Percentiles rank a stretch among this genome's conserved stretches.
Conservation (phyloP, 2,329 filamentous ascomycete species). For the Sphaerulina vaccinii region DNA sequence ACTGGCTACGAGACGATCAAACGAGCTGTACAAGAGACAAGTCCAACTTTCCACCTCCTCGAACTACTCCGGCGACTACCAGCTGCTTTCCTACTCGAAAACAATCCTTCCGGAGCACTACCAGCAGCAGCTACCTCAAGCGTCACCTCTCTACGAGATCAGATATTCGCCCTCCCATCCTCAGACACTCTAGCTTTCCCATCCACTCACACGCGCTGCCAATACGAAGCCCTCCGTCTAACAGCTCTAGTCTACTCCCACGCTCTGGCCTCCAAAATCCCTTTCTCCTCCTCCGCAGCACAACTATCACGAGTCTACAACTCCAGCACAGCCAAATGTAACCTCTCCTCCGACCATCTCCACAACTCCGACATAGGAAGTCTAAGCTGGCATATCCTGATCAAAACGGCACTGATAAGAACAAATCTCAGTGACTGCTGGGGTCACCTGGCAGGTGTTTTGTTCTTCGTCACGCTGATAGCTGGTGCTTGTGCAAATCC, state of each 20-base stretch:
- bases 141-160: constrained; percentile 12
- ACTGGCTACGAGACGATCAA: constrained; percentile 22
- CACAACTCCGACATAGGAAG: constrained; percentile 6
- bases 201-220: constrained; percentile 20
- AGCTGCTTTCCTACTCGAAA: constrained; percentile 16
- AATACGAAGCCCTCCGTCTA: constrained; percentile 34
- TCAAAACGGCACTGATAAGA: constrained; percentile 28
- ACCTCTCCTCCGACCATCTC: constrained; percentile 4
- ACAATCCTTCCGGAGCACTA: background rate
- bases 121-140: background rate
- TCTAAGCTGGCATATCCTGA: constrained; percentile 24
- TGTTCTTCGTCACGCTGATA: constrained; percentile 36
- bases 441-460: constrained; percentile 36
- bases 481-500: constrained; percentile 34
- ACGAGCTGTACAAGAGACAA: constrained; percentile 12
- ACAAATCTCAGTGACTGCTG: constrained; percentile 36
- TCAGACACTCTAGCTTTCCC: constrained; percentile 15
- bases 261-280: constrained; percentile 26
- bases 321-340: constrained; percentile 1
- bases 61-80: constrained; percentile 22
- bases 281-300: constrained; percentile 28
- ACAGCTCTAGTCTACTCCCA: constrained; percentile 31
- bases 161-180: constrained; percentile 20
- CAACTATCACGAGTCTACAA: constrained; percentile 1
- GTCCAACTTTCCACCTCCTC: constrained; percentile 20